A percentile compares a stretch with the other conserved stretches of the same genome.
Conservation (phyloP, 345 rosid species). For the Balakata baccata region DNA sequence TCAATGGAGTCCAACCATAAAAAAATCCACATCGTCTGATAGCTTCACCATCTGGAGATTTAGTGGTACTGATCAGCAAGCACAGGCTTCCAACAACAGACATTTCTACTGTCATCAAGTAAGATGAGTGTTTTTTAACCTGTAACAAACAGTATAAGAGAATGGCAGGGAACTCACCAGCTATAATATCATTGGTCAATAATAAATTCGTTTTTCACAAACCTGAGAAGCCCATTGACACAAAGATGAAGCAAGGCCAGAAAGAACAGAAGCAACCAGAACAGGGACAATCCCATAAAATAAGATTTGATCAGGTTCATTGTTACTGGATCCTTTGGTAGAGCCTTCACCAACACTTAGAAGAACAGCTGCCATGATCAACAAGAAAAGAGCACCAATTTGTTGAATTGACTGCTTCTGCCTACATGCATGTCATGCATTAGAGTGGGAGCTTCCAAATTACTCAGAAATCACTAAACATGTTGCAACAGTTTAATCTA, state of each 20-base stretch:
- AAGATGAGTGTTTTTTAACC: constrained; percentile 94
- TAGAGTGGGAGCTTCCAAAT: constrained; percentile 10
- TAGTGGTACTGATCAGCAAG: constrained; percentile 66
- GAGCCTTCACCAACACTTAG: constrained; percentile 96
- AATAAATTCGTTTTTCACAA: not conserved
- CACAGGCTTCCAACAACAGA: constrained; percentile 92
- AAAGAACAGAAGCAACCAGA: constrained; percentile 88
- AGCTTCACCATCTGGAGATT: constrained; percentile 97
- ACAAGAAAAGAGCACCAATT: constrained; percentile 74
- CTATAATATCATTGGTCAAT: not conserved
- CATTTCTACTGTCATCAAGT: constrained; percentile 97
- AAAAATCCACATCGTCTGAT: constrained; percentile 74
- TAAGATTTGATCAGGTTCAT: constrained; percentile 57
- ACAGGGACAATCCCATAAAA: constrained; percentile 92
- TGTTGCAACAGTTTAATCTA: not conserved
- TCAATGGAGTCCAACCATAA: constrained; percentile 91
- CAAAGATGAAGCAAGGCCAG: constrained; percentile 90
- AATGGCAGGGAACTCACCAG: not conserved
- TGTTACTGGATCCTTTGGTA: constrained; percentile 52
- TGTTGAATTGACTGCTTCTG: constrained; percentile 92
- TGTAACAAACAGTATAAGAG: constrained; percentile 26
- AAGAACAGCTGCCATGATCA: constrained; percentile 88
- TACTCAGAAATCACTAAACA: not conserved
- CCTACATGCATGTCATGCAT: constrained; percentile 42
- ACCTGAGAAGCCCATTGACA: constrained; percentile 99